Conservation (phyloP, 768 basidiomycete genomes). For the Cytidiella melzeri region DNA sequence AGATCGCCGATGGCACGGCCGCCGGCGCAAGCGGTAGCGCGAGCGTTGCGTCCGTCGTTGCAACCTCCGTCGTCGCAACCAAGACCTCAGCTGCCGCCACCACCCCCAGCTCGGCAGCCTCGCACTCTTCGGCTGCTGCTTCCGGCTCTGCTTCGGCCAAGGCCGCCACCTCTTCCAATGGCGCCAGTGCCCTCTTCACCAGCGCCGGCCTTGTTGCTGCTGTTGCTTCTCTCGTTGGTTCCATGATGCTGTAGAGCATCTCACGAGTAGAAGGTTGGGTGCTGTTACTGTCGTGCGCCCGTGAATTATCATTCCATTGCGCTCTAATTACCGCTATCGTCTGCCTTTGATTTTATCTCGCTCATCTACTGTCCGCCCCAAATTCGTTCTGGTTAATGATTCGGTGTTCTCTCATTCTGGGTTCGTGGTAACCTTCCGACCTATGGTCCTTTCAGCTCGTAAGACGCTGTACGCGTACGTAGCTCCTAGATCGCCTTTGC, state of each 20-base stretch:
- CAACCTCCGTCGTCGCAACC: constrained; percentile 10
- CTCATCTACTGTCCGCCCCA: too few relatives aligned
- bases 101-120: constrained; percentile 2
- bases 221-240: constrained; percentile 6
- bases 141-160: constrained; percentile 3
- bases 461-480: constrained; percentile 3
- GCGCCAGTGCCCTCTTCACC: constrained; percentile 8
- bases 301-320: not conserved
- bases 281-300: not conserved
- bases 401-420: not conserved
- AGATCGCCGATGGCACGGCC: constrained; percentile 57
- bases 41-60: constrained; percentile 19
- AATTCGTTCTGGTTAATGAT: too few relatives aligned
- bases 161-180: constrained; percentile 5
- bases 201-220: constrained; percentile 10
- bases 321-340: not conserved
- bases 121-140: constrained; percentile 11
- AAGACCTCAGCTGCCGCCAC: constrained; percentile 1
- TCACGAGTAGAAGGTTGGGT: not conserved
- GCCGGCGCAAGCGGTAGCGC: constrained; percentile 45
- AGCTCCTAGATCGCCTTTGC: not conserved
- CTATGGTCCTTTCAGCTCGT: constrained; percentile 9
- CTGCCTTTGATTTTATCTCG: not conserved
- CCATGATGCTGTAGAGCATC: constrained; percentile 11
- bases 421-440: constrained; percentile 14